phyloP scores from a whole-genome alignment of 2,329 filamentous ascomycete genomes.

The Dryadomyces sulphureus region DNA sequence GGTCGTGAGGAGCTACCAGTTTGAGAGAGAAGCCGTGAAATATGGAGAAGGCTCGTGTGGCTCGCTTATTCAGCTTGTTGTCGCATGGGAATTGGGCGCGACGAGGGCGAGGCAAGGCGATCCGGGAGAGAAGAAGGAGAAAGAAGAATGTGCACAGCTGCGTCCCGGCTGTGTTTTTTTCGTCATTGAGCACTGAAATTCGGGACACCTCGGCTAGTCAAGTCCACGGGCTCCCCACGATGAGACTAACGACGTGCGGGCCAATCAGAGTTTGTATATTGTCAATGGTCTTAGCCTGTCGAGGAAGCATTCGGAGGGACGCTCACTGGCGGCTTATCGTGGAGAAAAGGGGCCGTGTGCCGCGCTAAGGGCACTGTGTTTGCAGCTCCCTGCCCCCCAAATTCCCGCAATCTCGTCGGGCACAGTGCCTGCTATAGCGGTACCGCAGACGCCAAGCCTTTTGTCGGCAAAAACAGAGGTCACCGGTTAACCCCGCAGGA shows the following conservation, averaged over 20 bases:
- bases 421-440: neutral
- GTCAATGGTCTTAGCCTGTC: constrained; percentile 9
- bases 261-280: constrained; percentile 10
- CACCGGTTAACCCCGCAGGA: neutral
- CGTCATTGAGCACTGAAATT: constrained; percentile 11
- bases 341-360: neutral
- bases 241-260: neutral
- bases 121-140: neutral
- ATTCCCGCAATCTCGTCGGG: no score
- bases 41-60: neutral
- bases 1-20: neutral
- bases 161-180: constrained; percentile 4
- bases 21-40: neutral
- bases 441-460: neutral
- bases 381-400: neutral
- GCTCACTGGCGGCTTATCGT: constrained; percentile 8
- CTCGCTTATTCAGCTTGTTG: neutral
- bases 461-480: neutral
- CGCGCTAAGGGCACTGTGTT: neutral
- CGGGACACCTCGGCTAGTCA: constrained; percentile 13
- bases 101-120: neutral
- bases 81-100: neutral
- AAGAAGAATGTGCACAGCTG: neutral
- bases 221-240: constrained; percentile 4
- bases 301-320: constrained; percentile 10